phyloP scores from a whole-genome alignment of 257 asterid genomes.

The Asclepias syriaca region DNA sequence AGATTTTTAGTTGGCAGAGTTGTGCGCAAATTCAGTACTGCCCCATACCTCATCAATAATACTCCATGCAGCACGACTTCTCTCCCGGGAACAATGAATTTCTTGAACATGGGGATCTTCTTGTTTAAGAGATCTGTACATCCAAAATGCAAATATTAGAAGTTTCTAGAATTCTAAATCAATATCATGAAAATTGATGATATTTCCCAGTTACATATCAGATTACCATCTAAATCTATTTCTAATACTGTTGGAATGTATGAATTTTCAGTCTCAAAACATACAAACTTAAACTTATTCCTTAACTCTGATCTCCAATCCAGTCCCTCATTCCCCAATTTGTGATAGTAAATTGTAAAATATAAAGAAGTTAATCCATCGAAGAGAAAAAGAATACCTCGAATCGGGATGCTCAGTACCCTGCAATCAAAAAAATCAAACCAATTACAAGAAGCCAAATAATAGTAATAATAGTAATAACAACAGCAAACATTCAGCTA shows the following conservation, averaged over 20 bases:
- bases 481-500: background rate
- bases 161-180: background rate
- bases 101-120: conserved; percentile 41
- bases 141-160: conserved; percentile 15
- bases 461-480: background rate
- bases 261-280: background rate
- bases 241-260: background rate
- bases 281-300: conserved; percentile 2
- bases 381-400: conserved; percentile 36
- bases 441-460: background rate
- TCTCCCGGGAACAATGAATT: conserved; percentile 92
- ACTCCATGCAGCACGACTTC: conserved; percentile 88
- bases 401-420: conserved; percentile 33
- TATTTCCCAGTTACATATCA: background rate
- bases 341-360: background rate
- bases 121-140: conserved; percentile 40
- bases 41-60: conserved; percentile 62
- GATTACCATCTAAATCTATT: background rate
- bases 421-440: conserved; percentile 24
- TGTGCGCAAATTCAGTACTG: background rate
- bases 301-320: background rate
- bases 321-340: background rate
- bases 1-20: background rate
- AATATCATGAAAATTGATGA: background rate
- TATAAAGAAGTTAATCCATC: background rate